Conservation (phyloP, 495 filamentous ascomycete genomes). For the Endocarpon pusillum region DNA sequence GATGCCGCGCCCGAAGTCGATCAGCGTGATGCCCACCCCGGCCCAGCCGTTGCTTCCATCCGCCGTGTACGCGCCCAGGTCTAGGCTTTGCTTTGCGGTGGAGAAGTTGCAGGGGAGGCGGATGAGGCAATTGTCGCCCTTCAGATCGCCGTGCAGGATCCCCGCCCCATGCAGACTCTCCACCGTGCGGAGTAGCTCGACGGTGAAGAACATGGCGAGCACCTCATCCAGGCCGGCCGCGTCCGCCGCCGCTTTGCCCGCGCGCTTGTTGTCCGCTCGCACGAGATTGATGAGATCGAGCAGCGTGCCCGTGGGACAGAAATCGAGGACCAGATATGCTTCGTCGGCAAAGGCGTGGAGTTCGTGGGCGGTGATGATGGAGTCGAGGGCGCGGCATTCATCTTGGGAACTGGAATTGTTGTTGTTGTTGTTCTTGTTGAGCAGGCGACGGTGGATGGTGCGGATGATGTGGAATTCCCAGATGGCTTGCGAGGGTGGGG, state of each 20-base stretch:
- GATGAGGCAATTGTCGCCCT: slow-evolving; percentile 85
- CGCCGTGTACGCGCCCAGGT: slow-evolving; percentile 41
- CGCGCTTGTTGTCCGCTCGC: slow-evolving; percentile 35
- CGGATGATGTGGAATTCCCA: slow-evolving; percentile 98
- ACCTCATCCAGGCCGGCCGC: slow-evolving; percentile 66
- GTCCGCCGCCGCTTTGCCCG: slow-evolving; percentile 17
- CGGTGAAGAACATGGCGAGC: slow-evolving; percentile 83
- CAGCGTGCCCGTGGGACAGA: slow-evolving; percentile 75
- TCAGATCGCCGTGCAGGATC: slow-evolving; percentile 85
- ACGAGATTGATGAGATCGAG: slow-evolving; percentile 84
- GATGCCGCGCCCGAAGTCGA: slow-evolving; percentile 90
- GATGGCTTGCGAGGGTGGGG: slow-evolving; percentile 55
- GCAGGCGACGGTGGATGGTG: slow-evolving; percentile 55
- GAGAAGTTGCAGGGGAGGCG: slow-evolving; percentile 38
- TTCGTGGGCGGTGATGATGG: slow-evolving; percentile 65
- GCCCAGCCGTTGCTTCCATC: slow-evolving; percentile 65
- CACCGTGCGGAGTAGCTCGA: slow-evolving; percentile 80
- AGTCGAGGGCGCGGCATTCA: slow-evolving; percentile 44
- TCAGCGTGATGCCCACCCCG: slow-evolving; percentile 62
- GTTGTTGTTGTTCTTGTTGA: slow-evolving; percentile 19
- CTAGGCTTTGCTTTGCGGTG: slow-evolving; percentile 23
- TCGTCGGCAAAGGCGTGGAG: slow-evolving; percentile 79
- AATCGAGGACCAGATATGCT: slow-evolving; percentile 73
- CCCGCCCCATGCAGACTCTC: slow-evolving; percentile 68
- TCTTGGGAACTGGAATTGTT: no score